Percentiles rank a stretch among this genome's conserved stretches.
These are phyloP conservation scores for Phytophthora ramorum DNA, from an alignment of 352 stramenopile species.

Conservation along the genomic window DNA sequence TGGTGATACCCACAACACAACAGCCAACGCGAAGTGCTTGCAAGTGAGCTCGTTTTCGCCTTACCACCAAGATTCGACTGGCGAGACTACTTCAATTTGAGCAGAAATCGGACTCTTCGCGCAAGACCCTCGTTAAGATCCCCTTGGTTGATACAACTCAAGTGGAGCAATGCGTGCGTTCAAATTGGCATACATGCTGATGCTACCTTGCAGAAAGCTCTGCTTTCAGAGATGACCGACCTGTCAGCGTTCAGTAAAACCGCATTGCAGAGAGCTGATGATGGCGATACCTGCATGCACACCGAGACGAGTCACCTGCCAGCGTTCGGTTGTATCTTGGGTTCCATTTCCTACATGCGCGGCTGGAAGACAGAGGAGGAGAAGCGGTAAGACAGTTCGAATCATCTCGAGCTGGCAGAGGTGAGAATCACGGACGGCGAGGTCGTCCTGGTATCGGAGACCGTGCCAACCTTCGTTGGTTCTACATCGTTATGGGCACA, in stretches of 20 bases:
- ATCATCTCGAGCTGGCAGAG: conserved; percentile 2
- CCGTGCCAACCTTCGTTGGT: background rate
- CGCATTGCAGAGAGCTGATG: too few relatives aligned
- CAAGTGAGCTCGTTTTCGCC: background rate
- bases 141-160: background rate
- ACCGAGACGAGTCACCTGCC: too few relatives aligned
- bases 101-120: background rate
- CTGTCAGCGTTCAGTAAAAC: too few relatives aligned
- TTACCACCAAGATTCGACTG: conserved; percentile 2
- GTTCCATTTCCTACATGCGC: too few relatives aligned
- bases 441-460: background rate
- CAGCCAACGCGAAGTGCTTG: background rate
- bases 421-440: background rate
- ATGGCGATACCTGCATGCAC: too few relatives aligned
- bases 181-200: too few relatives aligned
- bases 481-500: conserved; percentile 1
- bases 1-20: background rate
- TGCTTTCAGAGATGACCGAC: too few relatives aligned
- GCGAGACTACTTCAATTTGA: conserved; percentile 22
- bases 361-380: too few relatives aligned
- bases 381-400: too few relatives aligned
- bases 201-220: too few relatives aligned
- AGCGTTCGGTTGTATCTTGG: too few relatives aligned
- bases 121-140: background rate
- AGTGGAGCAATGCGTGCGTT: too few relatives aligned